Evolutionary conservation across 1,284 basidiomycete species (phyloP), one percentile per base, ranked within the genome.

Genomic region (Austroboletus olivaceoglutinosus): DNA sequence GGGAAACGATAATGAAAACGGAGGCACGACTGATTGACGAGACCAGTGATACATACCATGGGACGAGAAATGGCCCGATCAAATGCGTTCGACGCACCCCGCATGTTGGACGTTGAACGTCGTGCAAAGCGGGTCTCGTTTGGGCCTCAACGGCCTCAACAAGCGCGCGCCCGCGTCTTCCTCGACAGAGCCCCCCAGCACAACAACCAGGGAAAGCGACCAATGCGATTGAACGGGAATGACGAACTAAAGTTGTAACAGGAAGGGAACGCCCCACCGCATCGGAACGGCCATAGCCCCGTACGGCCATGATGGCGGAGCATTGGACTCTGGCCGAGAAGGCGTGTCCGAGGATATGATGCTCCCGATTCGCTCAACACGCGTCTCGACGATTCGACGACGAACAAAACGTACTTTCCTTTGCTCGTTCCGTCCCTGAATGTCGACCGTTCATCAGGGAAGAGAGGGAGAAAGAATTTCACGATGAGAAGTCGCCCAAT

Each of bases 341-440:
- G 25, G 13, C 10, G 44, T 36, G 15, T 40, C 48, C 42, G 48
- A 59, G 56, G 48, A 43, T 34, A 23, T 29, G 33, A 45, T 10
- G 19, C 19, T 42, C 22, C 9, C 30, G 23, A 43, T 45, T 37
- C 21, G 29, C 16, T 25, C 16, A 33, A 25, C 5, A 8, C 9
- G 18, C 18, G 4, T 9, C 27, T 25, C 21, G 30, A 34, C n/a
- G n/a, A n/a, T n/a, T n/a, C n/a, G n/a, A n/a, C n/a, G n/a, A n/a
- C 4, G 18, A 39, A 38, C 27, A 30, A 23, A n/a, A 25, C 23
- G 38, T 27, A n/a, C 33, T 34, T 11, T 21, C 36, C 36, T 23
- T 7, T 18, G n/a, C n/a, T 15, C 11, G 1, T 30, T n/a, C 18
- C 21, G 18, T 31, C 41, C 22, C 12, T 19, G 25, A 45, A 22